Evolutionary conservation across 2,329 filamentous ascomycete species (phyloP).

Genomic region (Phyllosticta citriasiana): DNA sequence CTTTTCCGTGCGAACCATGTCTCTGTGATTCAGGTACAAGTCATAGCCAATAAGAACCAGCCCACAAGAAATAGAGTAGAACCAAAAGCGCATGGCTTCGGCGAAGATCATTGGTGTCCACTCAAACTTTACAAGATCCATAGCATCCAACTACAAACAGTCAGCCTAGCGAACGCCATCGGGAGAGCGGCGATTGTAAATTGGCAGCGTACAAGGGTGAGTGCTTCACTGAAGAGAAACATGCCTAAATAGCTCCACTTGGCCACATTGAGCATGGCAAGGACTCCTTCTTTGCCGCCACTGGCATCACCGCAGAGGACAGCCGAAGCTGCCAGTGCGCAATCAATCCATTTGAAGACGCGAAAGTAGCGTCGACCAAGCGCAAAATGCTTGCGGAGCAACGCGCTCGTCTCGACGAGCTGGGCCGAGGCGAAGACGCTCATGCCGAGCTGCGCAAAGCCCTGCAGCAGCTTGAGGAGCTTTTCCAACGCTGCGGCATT

Average conservation of each 20-base stretch:
- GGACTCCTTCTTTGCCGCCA: constrained; percentile 3
- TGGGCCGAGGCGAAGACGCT: constrained; percentile 4
- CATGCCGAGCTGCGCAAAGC: constrained; percentile 5
- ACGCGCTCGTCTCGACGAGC: constrained; percentile 1
- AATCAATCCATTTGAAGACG: constrained; percentile 10
- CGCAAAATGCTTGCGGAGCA: constrained; percentile 9
- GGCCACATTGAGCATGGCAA: background rate
- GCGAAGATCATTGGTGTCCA: constrained; percentile 7
- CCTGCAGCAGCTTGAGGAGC: constrained; percentile 4
- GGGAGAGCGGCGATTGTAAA: background rate
- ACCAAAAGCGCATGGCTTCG: constrained; percentile 10
- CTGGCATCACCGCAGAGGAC: background rate
- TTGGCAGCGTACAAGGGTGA: constrained; percentile 5
- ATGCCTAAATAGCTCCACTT: constrained; percentile 8
- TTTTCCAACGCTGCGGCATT: constrained; percentile 9
- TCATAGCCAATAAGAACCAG: constrained; percentile 4
- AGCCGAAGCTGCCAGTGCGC: background rate
- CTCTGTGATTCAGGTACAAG: background rate
- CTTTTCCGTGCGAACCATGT: background rate
- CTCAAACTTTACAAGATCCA: constrained; percentile 3
- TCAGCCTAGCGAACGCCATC: background rate
- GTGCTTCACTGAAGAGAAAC: constrained; percentile 6
- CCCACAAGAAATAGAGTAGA: constrained; percentile 8
- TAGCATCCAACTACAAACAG: constrained; percentile 4
- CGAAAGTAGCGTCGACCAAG: constrained; percentile 9